A percentile compares a stretch with the other conserved stretches of the same genome.
Conservation (phyloP, 108 stramenopile species). For the Craspedostauros australis region DNA sequence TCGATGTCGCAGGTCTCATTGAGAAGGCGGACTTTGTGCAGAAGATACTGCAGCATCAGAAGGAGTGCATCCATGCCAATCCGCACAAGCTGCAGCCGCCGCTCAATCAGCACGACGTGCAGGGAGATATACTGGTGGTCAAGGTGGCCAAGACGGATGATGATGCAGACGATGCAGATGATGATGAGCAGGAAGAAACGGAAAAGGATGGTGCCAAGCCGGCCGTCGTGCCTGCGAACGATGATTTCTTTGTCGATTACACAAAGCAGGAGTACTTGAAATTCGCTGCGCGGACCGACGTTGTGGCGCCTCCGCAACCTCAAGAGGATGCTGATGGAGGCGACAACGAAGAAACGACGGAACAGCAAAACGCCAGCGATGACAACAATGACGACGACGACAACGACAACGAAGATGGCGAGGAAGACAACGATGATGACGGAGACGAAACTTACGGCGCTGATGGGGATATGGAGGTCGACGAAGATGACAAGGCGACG, state of each 20-base stretch:
- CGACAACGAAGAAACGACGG: slow-evolving; percentile 15
- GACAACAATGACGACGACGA: slow-evolving; percentile 22
- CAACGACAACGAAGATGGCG: slow-evolving; percentile 40
- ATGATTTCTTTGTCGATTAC: slow-evolving; percentile 86
- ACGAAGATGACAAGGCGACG: slow-evolving; percentile 57
- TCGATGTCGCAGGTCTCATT: slow-evolving; percentile 17
- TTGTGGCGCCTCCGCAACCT: slow-evolving; percentile 30
- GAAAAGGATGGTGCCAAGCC: slow-evolving; percentile 4
- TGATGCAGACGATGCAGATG: slow-evolving; percentile 39
- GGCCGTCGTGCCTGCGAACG: slow-evolving; percentile 34
- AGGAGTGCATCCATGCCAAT: slow-evolving; percentile 44
- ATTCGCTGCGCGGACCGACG: slow-evolving; percentile 77
- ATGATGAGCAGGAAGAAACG: slow-evolving; percentile 7
- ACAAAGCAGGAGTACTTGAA: slow-evolving; percentile 62
- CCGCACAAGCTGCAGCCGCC: slow-evolving; percentile 76
- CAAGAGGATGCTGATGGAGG: slow-evolving; percentile 17
- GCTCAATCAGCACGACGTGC: slow-evolving; percentile 47
- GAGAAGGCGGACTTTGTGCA: slow-evolving; percentile 37
- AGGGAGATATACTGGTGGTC: slow-evolving; percentile 77
- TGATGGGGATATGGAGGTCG: slow-evolving; percentile 22
- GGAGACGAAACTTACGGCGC: slow-evolving; percentile 17
- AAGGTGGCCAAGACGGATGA: slow-evolving; percentile 66
- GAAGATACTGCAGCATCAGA: slow-evolving; percentile 14
- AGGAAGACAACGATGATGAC: slow-evolving; percentile 32
- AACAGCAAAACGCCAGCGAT: slow-evolving; percentile 15